Evolutionary conservation across 495 filamentous ascomycete species (phyloP).

Genomic region (Penicillium verhagenii): DNA sequence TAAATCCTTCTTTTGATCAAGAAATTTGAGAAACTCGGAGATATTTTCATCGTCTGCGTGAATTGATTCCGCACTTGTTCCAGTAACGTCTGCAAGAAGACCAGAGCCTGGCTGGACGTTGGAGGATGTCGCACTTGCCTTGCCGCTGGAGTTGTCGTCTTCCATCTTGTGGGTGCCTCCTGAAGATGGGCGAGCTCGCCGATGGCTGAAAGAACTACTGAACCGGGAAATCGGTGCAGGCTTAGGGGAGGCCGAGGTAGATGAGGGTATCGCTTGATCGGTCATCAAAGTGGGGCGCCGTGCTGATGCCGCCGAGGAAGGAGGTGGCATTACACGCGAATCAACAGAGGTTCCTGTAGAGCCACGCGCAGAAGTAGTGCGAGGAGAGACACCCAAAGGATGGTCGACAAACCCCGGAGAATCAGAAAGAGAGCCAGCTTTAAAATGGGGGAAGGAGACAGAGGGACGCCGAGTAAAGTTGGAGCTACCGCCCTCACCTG

Average conservation of each 20-base stretch:
- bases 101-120: constrained; percentile 82
- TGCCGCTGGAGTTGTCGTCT: constrained; percentile 89
- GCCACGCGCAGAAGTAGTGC: constrained; percentile 50
- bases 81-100: constrained; percentile 70
- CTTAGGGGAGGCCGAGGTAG: constrained; percentile 69
- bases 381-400: constrained; percentile 58
- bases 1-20: constrained; percentile 78
- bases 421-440: constrained; percentile 88
- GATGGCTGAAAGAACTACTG: constrained; percentile 85
- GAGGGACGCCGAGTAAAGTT: constrained; percentile 71
- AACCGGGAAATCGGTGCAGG: constrained; percentile 68
- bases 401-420: constrained; percentile 67
- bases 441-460: constrained; percentile 92
- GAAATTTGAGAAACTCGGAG: constrained; percentile 83
- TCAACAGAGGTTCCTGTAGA: constrained; percentile 58
- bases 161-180: constrained; percentile 69
- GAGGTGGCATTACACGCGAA: constrained; percentile 59
- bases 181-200: constrained; percentile 72
- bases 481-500: constrained; percentile 48
- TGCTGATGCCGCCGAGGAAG: constrained; percentile 44
- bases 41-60: constrained; percentile 89
- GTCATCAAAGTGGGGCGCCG: constrained; percentile 45
- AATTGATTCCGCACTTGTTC: constrained; percentile 73
- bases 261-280: constrained; percentile 59
- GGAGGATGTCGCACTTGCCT: constrained; percentile 79